Evolutionary conservation across 1,139 yeast species (phyloP).

Genomic region (Sugiyamaella japonica): DNA sequence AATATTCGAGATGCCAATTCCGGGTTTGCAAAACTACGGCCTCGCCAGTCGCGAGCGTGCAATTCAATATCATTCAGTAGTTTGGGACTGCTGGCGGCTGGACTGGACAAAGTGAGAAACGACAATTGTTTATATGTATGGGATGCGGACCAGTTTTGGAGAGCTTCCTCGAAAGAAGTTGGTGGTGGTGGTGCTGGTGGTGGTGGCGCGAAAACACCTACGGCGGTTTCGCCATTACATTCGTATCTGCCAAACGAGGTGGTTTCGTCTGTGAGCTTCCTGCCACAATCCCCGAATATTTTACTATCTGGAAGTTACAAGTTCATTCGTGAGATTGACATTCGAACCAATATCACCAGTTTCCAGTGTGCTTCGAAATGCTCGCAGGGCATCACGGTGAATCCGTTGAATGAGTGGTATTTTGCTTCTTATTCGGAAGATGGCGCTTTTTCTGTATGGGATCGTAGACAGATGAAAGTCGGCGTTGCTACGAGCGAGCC

Average conservation of each 20-base stretch:
- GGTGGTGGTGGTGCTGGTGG: neutral
- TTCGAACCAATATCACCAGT: slow-evolving; percentile 53
- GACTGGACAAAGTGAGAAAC: slow-evolving; percentile 76
- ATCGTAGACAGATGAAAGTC: slow-evolving; percentile 61
- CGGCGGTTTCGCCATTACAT: slow-evolving; percentile 7
- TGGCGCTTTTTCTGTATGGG: slow-evolving; percentile 86
- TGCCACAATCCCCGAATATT: slow-evolving; percentile 57
- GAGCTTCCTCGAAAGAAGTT: slow-evolving; percentile 12
- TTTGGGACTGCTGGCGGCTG: slow-evolving; percentile 68
- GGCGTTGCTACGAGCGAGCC: slow-evolving; percentile 48
- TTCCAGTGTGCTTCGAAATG: slow-evolving; percentile 78
- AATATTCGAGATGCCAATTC: slow-evolving; percentile 49
- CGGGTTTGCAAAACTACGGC: slow-evolving; percentile 51
- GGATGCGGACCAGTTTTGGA: slow-evolving; percentile 58
- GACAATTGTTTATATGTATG: slow-evolving; percentile 79
- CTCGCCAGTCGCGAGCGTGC: slow-evolving; percentile 73
- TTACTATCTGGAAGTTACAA: slow-evolving; percentile 78
- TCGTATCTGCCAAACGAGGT: slow-evolving; percentile 65
- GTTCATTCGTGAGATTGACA: slow-evolving; percentile 73
- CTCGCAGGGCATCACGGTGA: slow-evolving; percentile 66
- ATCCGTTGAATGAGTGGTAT: slow-evolving; percentile 62
- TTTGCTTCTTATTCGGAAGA: slow-evolving; percentile 81
- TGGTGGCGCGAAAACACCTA: neutral
- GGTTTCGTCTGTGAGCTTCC: slow-evolving; percentile 64
- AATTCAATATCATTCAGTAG: slow-evolving; percentile 71